phyloP scores from a whole-genome alignment of 768 basidiomycete genomes.

The Boletus rubescentipes region DNA sequence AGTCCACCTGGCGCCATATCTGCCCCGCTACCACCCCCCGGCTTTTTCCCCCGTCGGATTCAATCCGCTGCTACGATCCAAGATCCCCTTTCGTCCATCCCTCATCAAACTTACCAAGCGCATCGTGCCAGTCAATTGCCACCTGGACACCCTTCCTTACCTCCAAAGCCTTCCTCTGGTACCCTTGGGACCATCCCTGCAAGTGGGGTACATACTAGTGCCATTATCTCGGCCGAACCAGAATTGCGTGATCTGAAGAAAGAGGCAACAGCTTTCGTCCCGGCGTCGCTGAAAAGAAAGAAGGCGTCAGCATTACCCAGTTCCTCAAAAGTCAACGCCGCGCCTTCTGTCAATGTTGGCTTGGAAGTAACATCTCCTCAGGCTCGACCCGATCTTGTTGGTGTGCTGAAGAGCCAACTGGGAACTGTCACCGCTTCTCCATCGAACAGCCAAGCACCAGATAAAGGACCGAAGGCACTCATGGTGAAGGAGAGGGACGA shows the following conservation, averaged over 20 bases:
- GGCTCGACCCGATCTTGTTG: constrained; percentile 65
- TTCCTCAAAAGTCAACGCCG: constrained; percentile 57
- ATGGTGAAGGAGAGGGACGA: constrained; percentile 55
- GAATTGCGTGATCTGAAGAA: constrained; percentile 91
- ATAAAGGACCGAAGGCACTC: constrained; percentile 22
- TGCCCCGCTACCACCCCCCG: constrained; percentile 53
- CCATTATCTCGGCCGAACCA: constrained; percentile 81
- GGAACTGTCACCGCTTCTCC: constrained; percentile 38
- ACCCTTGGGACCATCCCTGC: constrained; percentile 44
- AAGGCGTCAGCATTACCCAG: constrained; percentile 39
- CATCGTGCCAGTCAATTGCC: constrained; percentile 49
- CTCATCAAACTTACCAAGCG: constrained; percentile 77
- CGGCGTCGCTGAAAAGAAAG: constrained; percentile 77
- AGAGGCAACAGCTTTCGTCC: constrained; percentile 92
- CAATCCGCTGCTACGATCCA: constrained; percentile 58
- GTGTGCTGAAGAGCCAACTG: constrained; percentile 59
- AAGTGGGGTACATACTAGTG: constrained; percentile 41
- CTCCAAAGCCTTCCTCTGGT: constrained; percentile 38
- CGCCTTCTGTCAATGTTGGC: constrained; percentile 49
- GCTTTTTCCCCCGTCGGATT: constrained; percentile 59
- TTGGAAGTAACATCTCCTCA: constrained; percentile 28
- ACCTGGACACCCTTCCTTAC: constrained; percentile 43
- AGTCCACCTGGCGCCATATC: constrained; percentile 22
- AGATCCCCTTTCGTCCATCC: constrained; percentile 73
- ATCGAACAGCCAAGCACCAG: constrained; percentile 13